Evolutionary conservation across 2,329 filamentous ascomycete species (phyloP).

Genomic region (Tolypocladium capitatum): DNA sequence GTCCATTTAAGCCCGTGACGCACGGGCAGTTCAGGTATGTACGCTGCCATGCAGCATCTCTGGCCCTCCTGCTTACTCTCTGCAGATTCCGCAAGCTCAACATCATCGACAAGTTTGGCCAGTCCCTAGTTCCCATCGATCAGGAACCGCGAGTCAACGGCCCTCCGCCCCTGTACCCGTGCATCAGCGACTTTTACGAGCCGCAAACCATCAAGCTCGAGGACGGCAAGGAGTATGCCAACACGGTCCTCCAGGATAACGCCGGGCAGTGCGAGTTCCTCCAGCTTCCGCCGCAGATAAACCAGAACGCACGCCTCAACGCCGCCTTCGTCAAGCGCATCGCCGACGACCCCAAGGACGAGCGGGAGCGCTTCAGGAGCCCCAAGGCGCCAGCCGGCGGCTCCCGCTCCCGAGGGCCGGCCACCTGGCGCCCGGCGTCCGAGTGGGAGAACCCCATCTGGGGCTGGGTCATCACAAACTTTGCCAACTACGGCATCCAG

Average conservation of each 20-base stretch:
- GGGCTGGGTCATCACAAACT: conserved; percentile 30
- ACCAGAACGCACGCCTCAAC: conserved; percentile 24
- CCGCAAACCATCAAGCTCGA: conserved; percentile 10
- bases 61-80: background rate
- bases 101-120: conserved; percentile 36
- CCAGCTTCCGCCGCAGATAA: conserved; percentile 28
- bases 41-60: background rate
- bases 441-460: conserved; percentile 29
- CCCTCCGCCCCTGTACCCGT: conserved; percentile 15
- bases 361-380: too few relatives aligned
- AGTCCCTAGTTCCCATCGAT: conserved; percentile 21
- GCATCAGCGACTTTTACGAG: conserved; percentile 20
- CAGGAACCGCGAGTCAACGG: conserved; percentile 6
- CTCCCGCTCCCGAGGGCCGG: background rate
- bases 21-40: conserved; percentile 30
- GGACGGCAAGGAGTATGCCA: conserved; percentile 6
- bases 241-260: conserved; percentile 10
- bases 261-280: conserved; percentile 18
- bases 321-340: conserved; percentile 15
- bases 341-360: background rate
- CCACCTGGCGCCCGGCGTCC: conserved; percentile 5
- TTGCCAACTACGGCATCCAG: conserved; percentile 25
- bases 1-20: conserved; percentile 29
- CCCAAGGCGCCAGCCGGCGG: background rate
- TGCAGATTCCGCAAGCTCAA: conserved; percentile 28